These are phyloP conservation scores for Rhodotorula diobovata DNA, from an alignment of 768 basidiomycete genomes.

Conservation along the genomic window DNA sequence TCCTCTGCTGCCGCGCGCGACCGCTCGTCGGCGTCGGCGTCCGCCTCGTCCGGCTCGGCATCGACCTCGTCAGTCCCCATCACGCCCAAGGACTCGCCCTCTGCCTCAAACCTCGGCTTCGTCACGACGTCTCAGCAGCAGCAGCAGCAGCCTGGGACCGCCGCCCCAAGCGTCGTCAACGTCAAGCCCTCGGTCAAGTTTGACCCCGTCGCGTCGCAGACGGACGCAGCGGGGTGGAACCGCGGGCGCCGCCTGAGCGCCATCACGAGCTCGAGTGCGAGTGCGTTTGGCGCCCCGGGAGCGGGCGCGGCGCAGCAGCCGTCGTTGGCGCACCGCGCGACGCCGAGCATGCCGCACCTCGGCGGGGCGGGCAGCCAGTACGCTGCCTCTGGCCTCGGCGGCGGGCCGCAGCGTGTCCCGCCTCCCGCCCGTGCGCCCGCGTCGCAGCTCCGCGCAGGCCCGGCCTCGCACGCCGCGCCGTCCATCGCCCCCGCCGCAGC, in stretches of 20 bases:
- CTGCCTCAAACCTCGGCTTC: conserved; percentile 17
- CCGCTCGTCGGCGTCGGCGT: conserved; percentile 31
- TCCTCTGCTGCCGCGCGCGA: neutral
- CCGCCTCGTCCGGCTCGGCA: conserved; percentile 9
- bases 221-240: conserved; percentile 1
- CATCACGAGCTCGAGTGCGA: neutral
- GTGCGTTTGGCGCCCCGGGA: neutral
- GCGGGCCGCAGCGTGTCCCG: too few relatives aligned
- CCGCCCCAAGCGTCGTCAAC: neutral
- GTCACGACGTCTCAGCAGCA: neutral
- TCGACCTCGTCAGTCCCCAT: conserved; percentile 23
- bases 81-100: conserved; percentile 30
- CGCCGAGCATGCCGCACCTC: neutral
- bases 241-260: conserved; percentile 9
- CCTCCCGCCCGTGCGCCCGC: too few relatives aligned
- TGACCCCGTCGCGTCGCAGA: conserved; percentile 12
- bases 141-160: too few relatives aligned
- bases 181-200: conserved; percentile 29
- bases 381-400: neutral
- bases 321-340: neutral
- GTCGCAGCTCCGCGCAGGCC: neutral
- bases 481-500: neutral
- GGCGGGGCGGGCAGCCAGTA: neutral
- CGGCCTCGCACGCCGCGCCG: neutral
- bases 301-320: neutral